Percentiles rank a stretch among this genome's conserved stretches.
These are phyloP conservation scores for Leptographium lundbergii DNA, from an alignment of 2,329 filamentous ascomycete species.

Conservation along the genomic window DNA sequence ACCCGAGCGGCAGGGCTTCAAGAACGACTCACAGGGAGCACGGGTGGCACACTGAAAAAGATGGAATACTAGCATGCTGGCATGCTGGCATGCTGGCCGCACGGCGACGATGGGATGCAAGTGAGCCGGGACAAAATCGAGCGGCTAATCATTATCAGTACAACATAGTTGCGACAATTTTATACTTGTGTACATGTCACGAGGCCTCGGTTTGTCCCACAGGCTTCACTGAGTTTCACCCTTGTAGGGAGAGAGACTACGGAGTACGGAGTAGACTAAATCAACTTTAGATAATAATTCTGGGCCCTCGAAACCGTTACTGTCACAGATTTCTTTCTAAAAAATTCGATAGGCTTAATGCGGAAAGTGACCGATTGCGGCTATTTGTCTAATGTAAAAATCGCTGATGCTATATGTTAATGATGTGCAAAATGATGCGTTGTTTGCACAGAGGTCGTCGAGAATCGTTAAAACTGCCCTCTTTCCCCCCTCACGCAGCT, in stretches of 20 bases:
- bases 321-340: too few species aligned
- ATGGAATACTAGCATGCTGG: background rate
- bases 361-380: too few species aligned
- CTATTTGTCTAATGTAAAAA: background rate
- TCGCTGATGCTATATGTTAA: background rate
- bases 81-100: background rate
- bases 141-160: background rate
- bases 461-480: background rate
- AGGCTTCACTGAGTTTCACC: too few species aligned
- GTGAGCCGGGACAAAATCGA: background rate
- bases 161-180: background rate
- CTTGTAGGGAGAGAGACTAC: too few species aligned
- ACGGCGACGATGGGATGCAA: background rate
- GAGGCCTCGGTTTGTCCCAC: too few species aligned
- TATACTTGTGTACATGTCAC: too few species aligned
- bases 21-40: constrained; percentile 38
- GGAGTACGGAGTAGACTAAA: too few species aligned
- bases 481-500: background rate
- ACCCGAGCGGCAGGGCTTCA: constrained; percentile 36
- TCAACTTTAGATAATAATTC: too few species aligned
- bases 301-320: too few species aligned
- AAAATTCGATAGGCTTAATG: too few species aligned
- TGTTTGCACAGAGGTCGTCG: background rate
- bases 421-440: background rate
- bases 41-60: background rate